Percentiles rank a stretch among this genome's conserved stretches.
phyloP scores from a whole-genome alignment of 2,329 filamentous ascomycete species.

The Trematosphaeria pertusa region DNA sequence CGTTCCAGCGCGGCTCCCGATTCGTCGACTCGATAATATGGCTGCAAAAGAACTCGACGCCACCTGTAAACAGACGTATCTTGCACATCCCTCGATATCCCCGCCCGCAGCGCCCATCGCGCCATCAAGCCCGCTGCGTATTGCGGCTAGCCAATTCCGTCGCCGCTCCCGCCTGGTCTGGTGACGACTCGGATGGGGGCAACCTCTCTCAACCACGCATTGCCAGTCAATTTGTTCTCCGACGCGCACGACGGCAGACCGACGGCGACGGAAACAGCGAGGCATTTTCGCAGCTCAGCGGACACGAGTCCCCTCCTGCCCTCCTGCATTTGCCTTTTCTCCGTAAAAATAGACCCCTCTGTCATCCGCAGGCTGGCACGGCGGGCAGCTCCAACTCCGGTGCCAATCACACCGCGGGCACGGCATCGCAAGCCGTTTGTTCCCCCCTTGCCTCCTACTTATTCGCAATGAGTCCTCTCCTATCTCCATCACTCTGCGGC shows the following conservation, averaged over 20 bases:
- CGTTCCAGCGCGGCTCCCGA: constrained; percentile 4
- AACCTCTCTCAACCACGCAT: background rate
- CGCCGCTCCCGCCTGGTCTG: constrained; percentile 4
- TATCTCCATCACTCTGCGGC: too few relatives aligned
- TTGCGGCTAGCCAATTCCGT: constrained; percentile 3
- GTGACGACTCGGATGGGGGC: background rate
- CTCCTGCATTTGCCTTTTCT: constrained; percentile 9
- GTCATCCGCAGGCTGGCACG: constrained; percentile 6
- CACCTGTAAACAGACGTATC: constrained; percentile 3
- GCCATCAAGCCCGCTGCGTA: constrained; percentile 4
- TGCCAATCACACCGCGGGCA: constrained; percentile 7
- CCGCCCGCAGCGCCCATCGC: constrained; percentile 2
- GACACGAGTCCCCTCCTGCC: constrained; percentile 4
- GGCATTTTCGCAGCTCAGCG: constrained; percentile 2
- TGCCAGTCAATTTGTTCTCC: background rate
- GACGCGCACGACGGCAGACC: background rate
- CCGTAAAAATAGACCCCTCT: constrained; percentile 16
- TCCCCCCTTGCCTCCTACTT: background rate
- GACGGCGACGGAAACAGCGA: background rate
- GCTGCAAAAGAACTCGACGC: constrained; percentile 8
- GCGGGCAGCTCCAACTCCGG: constrained; percentile 11
- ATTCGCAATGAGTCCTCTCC: background rate
- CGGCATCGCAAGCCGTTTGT: background rate
- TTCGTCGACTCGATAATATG: constrained; percentile 4
- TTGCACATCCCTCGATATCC: background rate